These are phyloP conservation scores for Psilocybe subaeruginosa DNA, from an alignment of 768 basidiomycete genomes.

Conservation along the genomic window DNA sequence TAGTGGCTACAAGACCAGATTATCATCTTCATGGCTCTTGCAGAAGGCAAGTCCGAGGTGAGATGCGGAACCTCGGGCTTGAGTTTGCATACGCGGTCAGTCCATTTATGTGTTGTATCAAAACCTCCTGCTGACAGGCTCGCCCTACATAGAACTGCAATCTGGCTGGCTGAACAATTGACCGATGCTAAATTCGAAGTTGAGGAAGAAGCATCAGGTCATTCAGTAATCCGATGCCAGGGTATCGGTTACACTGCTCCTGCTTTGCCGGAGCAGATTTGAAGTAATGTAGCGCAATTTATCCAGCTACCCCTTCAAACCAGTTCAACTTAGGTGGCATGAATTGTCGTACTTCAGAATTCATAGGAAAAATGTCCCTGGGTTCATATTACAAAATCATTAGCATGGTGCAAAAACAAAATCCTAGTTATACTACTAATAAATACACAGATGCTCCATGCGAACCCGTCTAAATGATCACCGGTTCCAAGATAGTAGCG, in stretches of 20 bases:
- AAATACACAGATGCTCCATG: conserved; percentile 19
- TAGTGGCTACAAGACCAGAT: conserved; percentile 72
- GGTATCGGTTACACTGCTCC: conserved; percentile 61
- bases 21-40: conserved; percentile 76
- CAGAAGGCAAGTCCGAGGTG: conserved; percentile 63
- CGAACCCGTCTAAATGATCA: conserved; percentile 23
- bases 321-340: too few species aligned
- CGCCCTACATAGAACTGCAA: conserved; percentile 53
- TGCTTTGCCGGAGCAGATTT: not conserved
- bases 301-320: not conserved
- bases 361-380: not conserved
- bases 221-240: conserved; percentile 56
- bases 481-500: conserved; percentile 84
- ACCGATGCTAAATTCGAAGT: conserved; percentile 67
- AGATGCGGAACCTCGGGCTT: conserved; percentile 57
- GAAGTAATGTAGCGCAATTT: not conserved
- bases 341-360: not conserved
- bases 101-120: not conserved
- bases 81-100: conserved; percentile 68
- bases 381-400: conserved; percentile 27
- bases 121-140: not conserved
- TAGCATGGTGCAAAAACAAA: conserved; percentile 23
- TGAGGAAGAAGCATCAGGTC: conserved; percentile 43
- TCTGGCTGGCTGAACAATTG: conserved; percentile 72
- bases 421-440: conserved; percentile 26